A percentile compares a stretch with the other conserved stretches of the same genome.
These are phyloP conservation scores for Ceratocystis colombiana DNA, from an alignment of 2,329 filamentous ascomycete species.

Conservation along the genomic window DNA sequence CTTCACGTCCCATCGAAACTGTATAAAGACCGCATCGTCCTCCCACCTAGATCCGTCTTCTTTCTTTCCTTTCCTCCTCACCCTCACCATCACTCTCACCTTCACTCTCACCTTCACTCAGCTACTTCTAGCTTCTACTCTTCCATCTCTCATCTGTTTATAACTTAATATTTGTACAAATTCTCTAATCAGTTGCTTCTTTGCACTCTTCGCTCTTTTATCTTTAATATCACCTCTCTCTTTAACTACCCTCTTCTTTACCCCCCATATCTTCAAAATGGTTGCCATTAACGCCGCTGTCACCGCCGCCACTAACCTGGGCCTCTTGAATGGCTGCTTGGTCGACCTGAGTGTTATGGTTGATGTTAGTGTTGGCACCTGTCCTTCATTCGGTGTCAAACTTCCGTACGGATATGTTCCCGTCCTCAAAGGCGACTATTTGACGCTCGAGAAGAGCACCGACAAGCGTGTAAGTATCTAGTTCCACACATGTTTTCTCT, in stretches of 20 bases:
- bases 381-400: conserved; percentile 1
- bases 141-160: not conserved
- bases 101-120: conserved; percentile 20
- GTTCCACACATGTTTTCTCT: not conserved
- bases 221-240: not conserved
- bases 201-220: conserved; percentile 3
- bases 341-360: conserved; percentile 20
- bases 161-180: conserved; percentile 5
- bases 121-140: conserved; percentile 18
- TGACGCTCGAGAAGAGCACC: not conserved
- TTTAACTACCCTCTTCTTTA: not conserved
- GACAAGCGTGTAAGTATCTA: conserved; percentile 22
- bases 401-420: not conserved
- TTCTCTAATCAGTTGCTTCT: not conserved
- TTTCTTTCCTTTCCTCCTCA: conserved; percentile 22
- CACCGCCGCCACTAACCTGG: not conserved
- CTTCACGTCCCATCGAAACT: not conserved
- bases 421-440: not conserved
- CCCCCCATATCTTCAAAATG: conserved; percentile 21
- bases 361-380: not conserved
- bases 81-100: conserved; percentile 21
- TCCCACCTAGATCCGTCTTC: not conserved
- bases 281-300: conserved; percentile 22
- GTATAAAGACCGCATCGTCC: conserved; percentile 21
- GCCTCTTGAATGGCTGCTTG: conserved; percentile 22